phyloP scores from a whole-genome alignment of 352 stramenopile genomes.

The Phytophthora melonis region DNA sequence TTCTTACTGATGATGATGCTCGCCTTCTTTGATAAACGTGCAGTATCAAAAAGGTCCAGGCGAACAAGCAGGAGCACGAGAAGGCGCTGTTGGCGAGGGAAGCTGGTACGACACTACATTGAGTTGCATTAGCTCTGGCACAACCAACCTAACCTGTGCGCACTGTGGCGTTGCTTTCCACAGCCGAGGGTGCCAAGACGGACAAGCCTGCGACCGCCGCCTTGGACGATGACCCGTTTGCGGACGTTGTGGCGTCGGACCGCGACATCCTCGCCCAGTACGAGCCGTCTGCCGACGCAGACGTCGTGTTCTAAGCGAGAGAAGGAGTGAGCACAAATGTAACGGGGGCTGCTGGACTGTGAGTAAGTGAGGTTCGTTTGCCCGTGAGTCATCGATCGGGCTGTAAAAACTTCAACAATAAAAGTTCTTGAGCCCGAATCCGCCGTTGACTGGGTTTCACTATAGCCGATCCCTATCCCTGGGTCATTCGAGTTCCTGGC shows the following conservation, averaged over 20 bases:
- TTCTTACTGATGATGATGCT: background rate
- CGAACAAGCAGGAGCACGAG: slow-evolving; percentile 95
- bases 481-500: slow-evolving; percentile 26
- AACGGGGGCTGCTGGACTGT: background rate
- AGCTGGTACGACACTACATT: slow-evolving; percentile 51
- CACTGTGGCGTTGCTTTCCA: background rate
- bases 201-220: slow-evolving; percentile 17
- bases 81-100: slow-evolving; percentile 70
- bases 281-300: slow-evolving; percentile 73
- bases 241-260: slow-evolving; percentile 73
- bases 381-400: slow-evolving; percentile 10
- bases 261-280: slow-evolving; percentile 87
- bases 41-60: slow-evolving; percentile 98
- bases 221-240: slow-evolving; percentile 72
- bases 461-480: slow-evolving; percentile 23
- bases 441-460: slow-evolving; percentile 33
- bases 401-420: slow-evolving; percentile 34
- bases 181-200: slow-evolving; percentile 21
- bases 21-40: slow-evolving; percentile 10
- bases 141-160: slow-evolving; percentile 1
- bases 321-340: background rate
- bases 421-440: background rate
- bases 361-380: slow-evolving; percentile 8
- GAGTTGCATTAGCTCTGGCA: background rate
- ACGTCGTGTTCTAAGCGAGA: slow-evolving; percentile 80